Conservation (phyloP, 495 filamentous ascomycete genomes). For the Aspergillus taichungensis region DNA sequence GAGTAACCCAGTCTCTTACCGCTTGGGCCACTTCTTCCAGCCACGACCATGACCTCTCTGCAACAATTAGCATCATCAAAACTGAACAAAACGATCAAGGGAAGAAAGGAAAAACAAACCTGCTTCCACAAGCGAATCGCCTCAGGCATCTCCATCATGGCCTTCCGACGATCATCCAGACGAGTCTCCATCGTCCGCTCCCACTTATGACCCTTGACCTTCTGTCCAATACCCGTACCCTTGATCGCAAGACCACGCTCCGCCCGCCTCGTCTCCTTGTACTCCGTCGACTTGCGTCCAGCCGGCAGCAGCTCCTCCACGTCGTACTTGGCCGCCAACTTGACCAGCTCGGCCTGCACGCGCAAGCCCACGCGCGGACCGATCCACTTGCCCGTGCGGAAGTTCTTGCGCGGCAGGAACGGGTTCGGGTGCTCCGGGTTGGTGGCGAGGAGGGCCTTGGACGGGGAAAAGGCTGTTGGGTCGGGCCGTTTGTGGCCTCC, state of each 20-base stretch:
- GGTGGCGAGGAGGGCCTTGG: slow-evolving; percentile 28
- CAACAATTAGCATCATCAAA: slow-evolving; percentile 15
- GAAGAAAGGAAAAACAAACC: slow-evolving; percentile 38
- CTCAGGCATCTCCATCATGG: slow-evolving; percentile 89
- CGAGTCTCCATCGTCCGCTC: slow-evolving; percentile 77
- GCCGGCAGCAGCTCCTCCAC: slow-evolving; percentile 78
- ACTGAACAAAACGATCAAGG: background rate
- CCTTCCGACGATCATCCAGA: slow-evolving; percentile 79
- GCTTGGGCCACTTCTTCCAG: slow-evolving; percentile 84
- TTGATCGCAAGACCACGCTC: slow-evolving; percentile 72
- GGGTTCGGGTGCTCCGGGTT: slow-evolving; percentile 50
- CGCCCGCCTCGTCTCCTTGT: slow-evolving; percentile 52
- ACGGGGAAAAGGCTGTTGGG: slow-evolving; percentile 22
- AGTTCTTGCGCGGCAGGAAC: slow-evolving; percentile 64
- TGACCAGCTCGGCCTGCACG: slow-evolving; percentile 84
- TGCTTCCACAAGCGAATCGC: slow-evolving; percentile 89
- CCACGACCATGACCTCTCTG: slow-evolving; percentile 78
- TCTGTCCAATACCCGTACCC: slow-evolving; percentile 86
- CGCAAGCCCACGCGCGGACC: slow-evolving; percentile 72
- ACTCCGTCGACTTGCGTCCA: slow-evolving; percentile 65
- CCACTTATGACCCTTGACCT: slow-evolving; percentile 88
- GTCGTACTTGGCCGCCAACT: slow-evolving; percentile 69
- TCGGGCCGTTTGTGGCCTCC: slow-evolving; percentile 33
- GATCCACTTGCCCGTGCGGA: slow-evolving; percentile 67
- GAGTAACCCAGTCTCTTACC: slow-evolving; percentile 18